Evolutionary conservation across 2,329 filamentous ascomycete genomes (phyloP).

Genomic region (Ascochyta viciae-villosae): DNA sequence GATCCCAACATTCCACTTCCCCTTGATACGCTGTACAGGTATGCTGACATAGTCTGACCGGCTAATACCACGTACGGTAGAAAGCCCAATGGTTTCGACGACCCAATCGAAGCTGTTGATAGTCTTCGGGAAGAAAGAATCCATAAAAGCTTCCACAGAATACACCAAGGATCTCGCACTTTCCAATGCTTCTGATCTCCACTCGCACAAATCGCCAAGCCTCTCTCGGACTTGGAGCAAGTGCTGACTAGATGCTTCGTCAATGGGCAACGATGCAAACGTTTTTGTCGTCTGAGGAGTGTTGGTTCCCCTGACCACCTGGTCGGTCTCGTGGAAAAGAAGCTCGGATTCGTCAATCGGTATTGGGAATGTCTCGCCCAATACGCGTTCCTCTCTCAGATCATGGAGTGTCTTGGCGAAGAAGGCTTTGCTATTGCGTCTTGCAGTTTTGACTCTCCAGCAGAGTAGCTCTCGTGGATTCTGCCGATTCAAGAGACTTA

Average conservation of each 20-base stretch:
- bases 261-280: no score
- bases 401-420: no score
- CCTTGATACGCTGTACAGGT: not conserved
- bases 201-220: not conserved
- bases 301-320: no score
- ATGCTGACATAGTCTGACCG: not conserved
- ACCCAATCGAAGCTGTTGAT: not conserved
- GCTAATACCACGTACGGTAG: not conserved
- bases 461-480: not conserved
- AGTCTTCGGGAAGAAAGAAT: not conserved
- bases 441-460: constrained; percentile 1
- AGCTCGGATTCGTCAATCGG: no score
- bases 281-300: no score
- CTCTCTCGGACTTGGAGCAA: not conserved
- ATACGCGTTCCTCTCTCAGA: no score
- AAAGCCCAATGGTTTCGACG: not conserved
- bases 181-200: not conserved
- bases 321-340: no score
- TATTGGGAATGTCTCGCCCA: no score
- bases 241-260: not conserved
- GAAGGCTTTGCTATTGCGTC: not conserved
- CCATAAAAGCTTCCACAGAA: not conserved
- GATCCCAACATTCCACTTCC: not conserved
- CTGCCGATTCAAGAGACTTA: not conserved
- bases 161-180: not conserved